phyloP scores from a whole-genome alignment of 2,329 filamentous ascomycete species.

The Scytalidium sp. region DNA sequence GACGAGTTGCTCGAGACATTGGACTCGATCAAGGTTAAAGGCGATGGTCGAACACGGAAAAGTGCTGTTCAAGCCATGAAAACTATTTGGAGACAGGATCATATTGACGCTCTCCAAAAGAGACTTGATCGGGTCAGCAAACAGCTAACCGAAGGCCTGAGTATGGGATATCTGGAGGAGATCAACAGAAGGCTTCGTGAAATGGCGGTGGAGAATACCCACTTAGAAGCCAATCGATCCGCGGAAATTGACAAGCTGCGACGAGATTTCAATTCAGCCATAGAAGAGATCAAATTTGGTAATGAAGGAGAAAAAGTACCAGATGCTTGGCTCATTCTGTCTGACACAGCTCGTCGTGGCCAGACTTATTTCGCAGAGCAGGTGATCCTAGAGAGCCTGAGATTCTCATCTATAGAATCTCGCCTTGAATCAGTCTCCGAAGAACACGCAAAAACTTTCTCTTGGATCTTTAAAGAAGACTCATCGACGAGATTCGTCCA shows the following conservation, averaged over 20 bases:
- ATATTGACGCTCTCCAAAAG: neutral
- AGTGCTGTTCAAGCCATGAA: neutral
- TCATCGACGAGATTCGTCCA: neutral
- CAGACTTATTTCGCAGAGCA: too few relatives aligned
- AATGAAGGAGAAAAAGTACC: too few relatives aligned
- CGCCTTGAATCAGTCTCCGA: neutral
- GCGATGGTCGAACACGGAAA: too few relatives aligned
- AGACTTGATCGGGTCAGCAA: conserved; percentile 1
- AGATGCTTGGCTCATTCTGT: too few relatives aligned
- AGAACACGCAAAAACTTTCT: conserved; percentile 3
- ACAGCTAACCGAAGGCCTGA: neutral
- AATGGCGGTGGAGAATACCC: too few relatives aligned
- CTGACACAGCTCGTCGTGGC: too few relatives aligned
- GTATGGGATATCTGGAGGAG: neutral
- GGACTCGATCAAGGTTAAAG: conserved; percentile 1
- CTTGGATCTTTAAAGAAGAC: conserved; percentile 2
- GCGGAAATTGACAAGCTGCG: too few relatives aligned
- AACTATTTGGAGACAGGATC: conserved; percentile 1
- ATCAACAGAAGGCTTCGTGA: neutral
- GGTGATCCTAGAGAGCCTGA: neutral
- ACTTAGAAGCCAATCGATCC: too few relatives aligned
- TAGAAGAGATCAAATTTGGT: too few relatives aligned
- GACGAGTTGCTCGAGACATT: neutral
- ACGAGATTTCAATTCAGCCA: too few relatives aligned
- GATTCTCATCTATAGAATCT: neutral